A percentile compares a stretch with the other conserved stretches of the same genome.
phyloP scores from a whole-genome alignment of 805 yeast genomes.

The Metschnikowia shivogae region DNA sequence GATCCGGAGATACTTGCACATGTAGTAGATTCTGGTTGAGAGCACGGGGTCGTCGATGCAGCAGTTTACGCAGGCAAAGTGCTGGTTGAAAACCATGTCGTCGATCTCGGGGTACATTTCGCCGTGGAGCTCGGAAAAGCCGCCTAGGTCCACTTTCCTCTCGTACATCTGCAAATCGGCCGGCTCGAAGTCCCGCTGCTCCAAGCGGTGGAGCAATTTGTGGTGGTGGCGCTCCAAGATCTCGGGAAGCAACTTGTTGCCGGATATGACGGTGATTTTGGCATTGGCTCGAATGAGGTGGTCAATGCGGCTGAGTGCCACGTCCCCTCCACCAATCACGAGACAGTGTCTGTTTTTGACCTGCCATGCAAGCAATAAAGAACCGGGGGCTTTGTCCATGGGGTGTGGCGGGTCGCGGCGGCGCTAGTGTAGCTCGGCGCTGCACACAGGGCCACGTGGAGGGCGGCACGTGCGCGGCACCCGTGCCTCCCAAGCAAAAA shows the following conservation, averaged over 20 bases:
- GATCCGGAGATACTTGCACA: conserved; percentile 42
- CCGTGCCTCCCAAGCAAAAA: too few relatives aligned
- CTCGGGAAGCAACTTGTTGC: conserved; percentile 26
- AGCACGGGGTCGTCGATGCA: conserved; percentile 69
- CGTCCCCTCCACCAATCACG: conserved; percentile 77
- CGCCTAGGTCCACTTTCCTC: conserved; percentile 13
- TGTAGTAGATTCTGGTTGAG: conserved; percentile 54
- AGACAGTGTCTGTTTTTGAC: conserved; percentile 61
- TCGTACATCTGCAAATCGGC: conserved; percentile 52
- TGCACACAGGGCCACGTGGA: too few relatives aligned
- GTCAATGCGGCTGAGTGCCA: conserved; percentile 65
- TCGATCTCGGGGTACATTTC: conserved; percentile 28
- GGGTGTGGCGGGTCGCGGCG: not conserved
- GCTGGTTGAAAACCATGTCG: conserved; percentile 30
- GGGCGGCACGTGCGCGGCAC: too few relatives aligned
- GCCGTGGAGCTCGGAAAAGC: conserved; percentile 9
- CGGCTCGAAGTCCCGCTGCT: conserved; percentile 41
- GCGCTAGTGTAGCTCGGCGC: too few relatives aligned
- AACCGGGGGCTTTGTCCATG: conserved; percentile 20
- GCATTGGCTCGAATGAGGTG: conserved; percentile 71
- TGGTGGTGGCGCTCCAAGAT: conserved; percentile 22
- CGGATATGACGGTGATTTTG: conserved; percentile 59
- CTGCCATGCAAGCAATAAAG: conserved; percentile 71
- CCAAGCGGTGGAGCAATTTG: conserved; percentile 43
- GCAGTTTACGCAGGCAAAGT: conserved; percentile 64